phyloP scores from a whole-genome alignment of 208 protist species.

The Phytomonas sp. region DNA sequence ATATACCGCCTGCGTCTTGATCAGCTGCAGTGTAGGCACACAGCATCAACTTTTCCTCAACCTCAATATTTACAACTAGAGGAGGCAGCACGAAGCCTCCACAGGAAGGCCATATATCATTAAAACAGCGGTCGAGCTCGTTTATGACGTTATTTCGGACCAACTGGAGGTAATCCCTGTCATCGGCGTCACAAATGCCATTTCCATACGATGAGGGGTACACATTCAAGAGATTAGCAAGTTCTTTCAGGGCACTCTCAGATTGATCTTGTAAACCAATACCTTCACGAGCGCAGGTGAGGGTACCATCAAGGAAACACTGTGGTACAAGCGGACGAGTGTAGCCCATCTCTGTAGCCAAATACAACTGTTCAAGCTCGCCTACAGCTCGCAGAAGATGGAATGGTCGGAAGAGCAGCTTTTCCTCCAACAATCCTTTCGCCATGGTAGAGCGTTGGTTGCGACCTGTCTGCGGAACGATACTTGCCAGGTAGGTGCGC shows the following conservation, averaged over 20 bases:
- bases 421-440: slow-evolving; percentile 23
- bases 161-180: too few relatives aligned
- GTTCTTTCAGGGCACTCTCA: not conserved
- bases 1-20: slow-evolving; percentile 15
- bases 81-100: slow-evolving; percentile 31
- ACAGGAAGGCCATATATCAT: slow-evolving; percentile 49
- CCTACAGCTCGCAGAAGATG: slow-evolving; percentile 33
- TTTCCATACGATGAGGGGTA: not conserved
- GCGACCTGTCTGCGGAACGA: slow-evolving; percentile 13
- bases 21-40: slow-evolving; percentile 23
- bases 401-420: slow-evolving; percentile 31
- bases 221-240: not conserved
- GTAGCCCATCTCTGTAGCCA: slow-evolving; percentile 63
- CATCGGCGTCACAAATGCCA: too few relatives aligned
- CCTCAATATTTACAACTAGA: slow-evolving; percentile 19
- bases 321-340: slow-evolving; percentile 37
- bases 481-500: slow-evolving; percentile 31
- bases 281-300: not conserved
- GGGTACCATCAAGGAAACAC: slow-evolving; percentile 1
- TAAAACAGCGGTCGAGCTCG: slow-evolving; percentile 19
- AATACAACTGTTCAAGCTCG: slow-evolving; percentile 46
- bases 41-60: slow-evolving; percentile 27
- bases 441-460: slow-evolving; percentile 8
- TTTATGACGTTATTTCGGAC: not conserved
- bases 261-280: not conserved